Conservation (phyloP, 78 protist genomes). For the Dictyostelium capitatum region DNA sequence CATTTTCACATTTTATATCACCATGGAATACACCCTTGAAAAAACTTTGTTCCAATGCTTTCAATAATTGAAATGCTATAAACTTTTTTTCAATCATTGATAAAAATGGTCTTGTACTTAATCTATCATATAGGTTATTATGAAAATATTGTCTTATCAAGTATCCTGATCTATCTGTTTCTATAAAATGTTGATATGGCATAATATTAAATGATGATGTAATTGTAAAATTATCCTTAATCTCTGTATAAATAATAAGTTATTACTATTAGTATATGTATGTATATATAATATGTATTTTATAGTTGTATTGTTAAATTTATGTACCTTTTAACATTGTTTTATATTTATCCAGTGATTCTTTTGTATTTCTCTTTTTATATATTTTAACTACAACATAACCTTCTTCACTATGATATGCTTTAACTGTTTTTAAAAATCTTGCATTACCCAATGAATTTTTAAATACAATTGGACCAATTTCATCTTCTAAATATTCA, state of each 20-base stretch:
- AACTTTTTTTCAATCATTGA: constrained; percentile 87
- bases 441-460: constrained; percentile 79
- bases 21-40: constrained; percentile 82
- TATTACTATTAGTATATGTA: not conserved
- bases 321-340: constrained; percentile 56
- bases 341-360: constrained; percentile 32
- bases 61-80: constrained; percentile 92
- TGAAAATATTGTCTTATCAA: constrained; percentile 88
- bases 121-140: constrained; percentile 83
- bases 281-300: not conserved
- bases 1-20: constrained; percentile 89
- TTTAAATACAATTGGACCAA: constrained; percentile 57
- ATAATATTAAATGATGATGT: constrained; percentile 79
- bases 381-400: constrained; percentile 90
- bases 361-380: constrained; percentile 70
- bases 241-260: constrained; percentile 5
- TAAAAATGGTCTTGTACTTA: constrained; percentile 92
- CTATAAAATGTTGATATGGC: constrained; percentile 84
- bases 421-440: constrained; percentile 81
- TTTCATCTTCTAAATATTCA: constrained; percentile 75
- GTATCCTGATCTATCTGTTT: constrained; percentile 88
- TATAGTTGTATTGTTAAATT: not conserved
- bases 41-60: constrained; percentile 83
- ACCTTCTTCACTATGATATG: constrained; percentile 67
- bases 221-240: constrained; percentile 28